These are phyloP conservation scores for Boeremia lycopersici DNA, from an alignment of 2,329 filamentous ascomycete genomes.

Conservation along the genomic window DNA sequence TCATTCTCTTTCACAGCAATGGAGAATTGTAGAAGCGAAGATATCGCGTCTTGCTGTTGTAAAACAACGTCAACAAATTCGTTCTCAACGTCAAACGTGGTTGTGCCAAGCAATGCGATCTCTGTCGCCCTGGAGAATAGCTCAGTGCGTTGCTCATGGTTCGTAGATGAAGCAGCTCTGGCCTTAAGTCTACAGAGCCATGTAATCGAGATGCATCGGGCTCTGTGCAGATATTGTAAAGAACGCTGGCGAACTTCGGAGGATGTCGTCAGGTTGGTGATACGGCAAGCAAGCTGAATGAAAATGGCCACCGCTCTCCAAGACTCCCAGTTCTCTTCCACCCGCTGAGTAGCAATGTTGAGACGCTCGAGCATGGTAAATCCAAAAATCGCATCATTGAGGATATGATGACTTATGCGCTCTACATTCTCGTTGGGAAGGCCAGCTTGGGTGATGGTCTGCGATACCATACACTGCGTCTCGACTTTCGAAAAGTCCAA, in stretches of 20 bases:
- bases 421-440: conserved; percentile 25
- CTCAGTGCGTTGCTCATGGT: conserved; percentile 35
- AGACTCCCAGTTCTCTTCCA: conserved; percentile 46
- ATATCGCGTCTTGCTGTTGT: conserved; percentile 10
- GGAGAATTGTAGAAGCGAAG: conserved; percentile 27
- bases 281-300: conserved; percentile 49
- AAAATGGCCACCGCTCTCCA: conserved; percentile 50
- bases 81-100: conserved; percentile 55
- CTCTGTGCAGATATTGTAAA: conserved; percentile 38
- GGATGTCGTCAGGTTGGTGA: conserved; percentile 50
- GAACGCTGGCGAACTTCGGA: conserved; percentile 27
- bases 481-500: conserved; percentile 60
- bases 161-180: conserved; percentile 25
- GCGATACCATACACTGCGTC: conserved; percentile 55
- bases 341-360: conserved; percentile 11
- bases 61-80: conserved; percentile 39
- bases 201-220: conserved; percentile 44
- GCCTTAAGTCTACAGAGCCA: conserved; percentile 50
- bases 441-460: conserved; percentile 58
- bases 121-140: conserved; percentile 47
- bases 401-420: conserved; percentile 47
- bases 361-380: conserved; percentile 23
- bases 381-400: conserved; percentile 46
- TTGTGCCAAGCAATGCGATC: conserved; percentile 51
- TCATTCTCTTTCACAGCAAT: conserved; percentile 30